These are phyloP conservation scores for Apium graveolens DNA, from an alignment of 129 eudicot species.

Conservation along the genomic window DNA sequence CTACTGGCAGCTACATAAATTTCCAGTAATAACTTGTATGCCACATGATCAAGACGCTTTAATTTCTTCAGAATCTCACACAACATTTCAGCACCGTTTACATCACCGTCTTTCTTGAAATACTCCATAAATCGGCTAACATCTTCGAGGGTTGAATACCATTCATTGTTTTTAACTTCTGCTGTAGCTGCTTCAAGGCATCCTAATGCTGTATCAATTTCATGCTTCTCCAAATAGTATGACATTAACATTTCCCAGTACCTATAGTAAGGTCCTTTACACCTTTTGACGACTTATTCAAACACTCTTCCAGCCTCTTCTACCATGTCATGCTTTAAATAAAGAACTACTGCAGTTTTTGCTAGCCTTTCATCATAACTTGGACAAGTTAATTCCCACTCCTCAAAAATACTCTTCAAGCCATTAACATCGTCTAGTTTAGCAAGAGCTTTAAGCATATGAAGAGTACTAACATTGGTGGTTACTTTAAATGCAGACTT, in stretches of 20 bases:
- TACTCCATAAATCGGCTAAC: slow-evolving; percentile 29
- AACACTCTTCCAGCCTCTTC: slow-evolving; percentile 56
- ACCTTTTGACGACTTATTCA: slow-evolving; percentile 25
- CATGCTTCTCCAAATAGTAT: slow-evolving; percentile 26
- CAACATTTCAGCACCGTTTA: slow-evolving; percentile 45
- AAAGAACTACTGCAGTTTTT: slow-evolving; percentile 28
- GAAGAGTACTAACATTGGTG: slow-evolving; percentile 27
- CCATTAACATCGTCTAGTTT: slow-evolving; percentile 42
- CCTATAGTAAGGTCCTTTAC: slow-evolving; percentile 30
- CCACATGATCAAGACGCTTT: slow-evolving; percentile 33
- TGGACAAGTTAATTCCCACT: slow-evolving; percentile 56
- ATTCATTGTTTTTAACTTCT: slow-evolving; percentile 18
- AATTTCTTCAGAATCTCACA: slow-evolving; percentile 32
- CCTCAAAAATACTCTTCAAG: slow-evolving; percentile 41
- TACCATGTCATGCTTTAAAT: slow-evolving; percentile 37
- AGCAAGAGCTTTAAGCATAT: slow-evolving; percentile 55
- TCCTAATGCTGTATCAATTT: slow-evolving; percentile 36
- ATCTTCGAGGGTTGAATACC: slow-evolving; percentile 26
- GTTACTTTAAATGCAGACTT: background rate
- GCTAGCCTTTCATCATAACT: slow-evolving; percentile 52
- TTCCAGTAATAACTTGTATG: slow-evolving; percentile 35
- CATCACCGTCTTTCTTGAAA: slow-evolving; percentile 41
- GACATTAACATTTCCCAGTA: slow-evolving; percentile 29
- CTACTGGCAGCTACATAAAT: slow-evolving; percentile 44
- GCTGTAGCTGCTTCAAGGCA: slow-evolving; percentile 44